Evolutionary conservation across 352 stramenopile genomes (phyloP).

Genomic region (Saprolegnia diclina): DNA sequence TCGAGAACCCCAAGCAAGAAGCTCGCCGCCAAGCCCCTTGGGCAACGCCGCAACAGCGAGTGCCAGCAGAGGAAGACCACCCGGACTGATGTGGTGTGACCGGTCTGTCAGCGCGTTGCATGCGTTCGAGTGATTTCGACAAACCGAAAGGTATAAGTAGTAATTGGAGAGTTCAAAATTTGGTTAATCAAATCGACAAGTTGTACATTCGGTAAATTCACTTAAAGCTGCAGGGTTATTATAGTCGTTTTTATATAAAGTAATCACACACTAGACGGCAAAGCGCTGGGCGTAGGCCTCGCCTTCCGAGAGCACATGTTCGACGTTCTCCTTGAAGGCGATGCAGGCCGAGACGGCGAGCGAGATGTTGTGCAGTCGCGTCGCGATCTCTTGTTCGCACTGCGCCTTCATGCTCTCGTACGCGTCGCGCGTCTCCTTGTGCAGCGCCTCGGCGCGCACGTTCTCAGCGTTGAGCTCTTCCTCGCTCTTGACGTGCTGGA

Average conservation of each 20-base stretch:
- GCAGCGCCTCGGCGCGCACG: background rate
- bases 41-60: too few species aligned
- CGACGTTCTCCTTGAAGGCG: background rate
- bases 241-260: constrained; percentile 84
- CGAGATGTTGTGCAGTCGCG: constrained; percentile 18
- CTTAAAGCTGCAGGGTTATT: background rate
- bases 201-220: too few species aligned
- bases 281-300: background rate
- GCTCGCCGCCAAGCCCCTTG: too few species aligned
- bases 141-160: too few species aligned
- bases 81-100: too few species aligned
- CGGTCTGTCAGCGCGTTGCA: too few species aligned
- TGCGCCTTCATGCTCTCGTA: constrained; percentile 12
- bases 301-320: background rate
- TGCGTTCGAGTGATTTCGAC: too few species aligned
- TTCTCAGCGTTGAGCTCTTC: constrained; percentile 14
- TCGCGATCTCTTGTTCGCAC: constrained; percentile 16
- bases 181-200: too few species aligned
- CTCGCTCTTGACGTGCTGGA: constrained; percentile 3
- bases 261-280: constrained; percentile 74
- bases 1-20: too few species aligned
- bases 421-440: background rate
- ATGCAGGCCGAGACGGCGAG: background rate
- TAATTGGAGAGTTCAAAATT: too few species aligned
- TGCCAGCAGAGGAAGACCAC: too few species aligned